Base-by-base conservation (phyloP, 495 filamentous ascomycete genomes). In the Neurospora sp. region DNA sequence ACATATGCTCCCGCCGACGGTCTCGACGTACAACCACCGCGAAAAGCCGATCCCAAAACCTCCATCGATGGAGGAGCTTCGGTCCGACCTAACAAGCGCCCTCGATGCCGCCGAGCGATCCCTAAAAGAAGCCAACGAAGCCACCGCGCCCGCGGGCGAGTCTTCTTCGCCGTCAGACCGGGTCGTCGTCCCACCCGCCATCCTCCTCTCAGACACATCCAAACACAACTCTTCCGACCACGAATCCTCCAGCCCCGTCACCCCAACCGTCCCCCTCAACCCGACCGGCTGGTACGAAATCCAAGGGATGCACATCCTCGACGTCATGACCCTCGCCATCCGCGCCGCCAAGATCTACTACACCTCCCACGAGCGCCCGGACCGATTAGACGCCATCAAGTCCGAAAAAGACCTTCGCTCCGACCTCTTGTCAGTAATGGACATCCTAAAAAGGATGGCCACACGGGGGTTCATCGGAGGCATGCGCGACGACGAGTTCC, bases 271-370 rank as follows among this genome's bases (percentile, higher is more conserved):
- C n/a, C 69, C 66, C 24, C 21, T 62, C 37, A 43, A 77, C 10
- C 42, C 71, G n/a, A 19, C 70, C 15, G 91, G 90, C 8, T 96
- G 91, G 87, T 88, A 92, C 78, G 93, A 98, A 78, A 86, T 97
- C 7, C 92, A 98, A 80, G 96, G 96, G 9, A 88, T 97, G 83
- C 92, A 96, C 73, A 88, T 99, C 45, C 84, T 98, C 42, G 96
- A 98, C 78, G 89, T 97, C 69, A 90, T 95, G 81, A 99, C 96
- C 4, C 85, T 98, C 62, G 94, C 94, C 17, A 97, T 99, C 73
- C 90, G 93, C 40, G 94, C 96, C 8, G 96, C 96, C 40, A 97
- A 94, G 79, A 90, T 94, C 62, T 99, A 98, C 83, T 98, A 98
- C 82, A 97, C 94, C 7, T 83, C 92, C 2, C 94, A 98, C 78